These are phyloP conservation scores for Microdochium trichocladiopsis DNA, from an alignment of 2,329 filamentous ascomycete genomes.

Conservation along the genomic window DNA sequence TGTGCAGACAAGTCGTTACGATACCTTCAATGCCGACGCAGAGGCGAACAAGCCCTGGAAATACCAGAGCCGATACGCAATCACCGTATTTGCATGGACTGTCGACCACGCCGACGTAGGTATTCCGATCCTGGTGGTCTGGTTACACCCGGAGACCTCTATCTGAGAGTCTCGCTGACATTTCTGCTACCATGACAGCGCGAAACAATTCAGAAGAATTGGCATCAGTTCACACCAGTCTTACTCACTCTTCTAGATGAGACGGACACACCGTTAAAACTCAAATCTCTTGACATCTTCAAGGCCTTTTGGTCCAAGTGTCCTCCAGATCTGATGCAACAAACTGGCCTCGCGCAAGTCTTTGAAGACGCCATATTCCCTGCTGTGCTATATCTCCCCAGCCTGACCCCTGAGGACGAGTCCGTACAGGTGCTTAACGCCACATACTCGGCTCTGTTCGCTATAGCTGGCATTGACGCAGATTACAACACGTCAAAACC, in stretches of 20 bases:
- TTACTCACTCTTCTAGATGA: constrained; percentile 66
- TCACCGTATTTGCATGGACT: constrained; percentile 56
- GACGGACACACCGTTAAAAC: constrained; percentile 41
- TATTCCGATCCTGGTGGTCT: constrained; percentile 2
- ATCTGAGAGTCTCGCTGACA: background rate
- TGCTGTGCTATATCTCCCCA: constrained; percentile 69
- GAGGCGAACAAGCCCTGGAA: constrained; percentile 53
- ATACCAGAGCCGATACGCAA: constrained; percentile 37
- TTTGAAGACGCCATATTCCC: constrained; percentile 66
- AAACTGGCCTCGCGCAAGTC: constrained; percentile 59
- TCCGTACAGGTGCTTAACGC: constrained; percentile 55
- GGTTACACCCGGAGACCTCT: background rate
- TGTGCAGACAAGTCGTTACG: constrained; percentile 26
- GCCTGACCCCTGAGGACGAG: constrained; percentile 66
- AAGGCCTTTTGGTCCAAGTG: constrained; percentile 46
- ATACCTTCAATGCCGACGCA: constrained; percentile 24
- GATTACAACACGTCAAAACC: constrained; percentile 4
- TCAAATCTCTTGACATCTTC: constrained; percentile 48
- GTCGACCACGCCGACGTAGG: constrained; percentile 43
- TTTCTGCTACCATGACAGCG: background rate
- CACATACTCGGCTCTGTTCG: constrained; percentile 61
- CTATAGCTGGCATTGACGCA: constrained; percentile 37
- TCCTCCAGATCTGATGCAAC: constrained; percentile 42
- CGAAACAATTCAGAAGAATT: constrained; percentile 41
- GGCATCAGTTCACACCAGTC: constrained; percentile 64